A percentile compares a stretch with the other conserved stretches of the same genome.
phyloP scores from a whole-genome alignment of 345 rosid species.

The Chamaenerion angustifolium region DNA sequence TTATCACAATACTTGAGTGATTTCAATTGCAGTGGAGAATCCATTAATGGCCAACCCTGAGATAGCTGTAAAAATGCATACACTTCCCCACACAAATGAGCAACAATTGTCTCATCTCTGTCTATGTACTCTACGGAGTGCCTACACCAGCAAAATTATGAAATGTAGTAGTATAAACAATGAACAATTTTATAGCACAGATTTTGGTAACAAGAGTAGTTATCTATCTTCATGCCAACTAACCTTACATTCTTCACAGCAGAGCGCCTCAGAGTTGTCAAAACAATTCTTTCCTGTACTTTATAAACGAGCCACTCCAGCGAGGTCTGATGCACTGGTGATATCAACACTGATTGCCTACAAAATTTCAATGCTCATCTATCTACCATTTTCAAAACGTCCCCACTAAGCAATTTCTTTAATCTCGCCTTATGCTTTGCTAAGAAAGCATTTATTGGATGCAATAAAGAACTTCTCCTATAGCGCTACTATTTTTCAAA shows the following conservation, averaged over 20 bases:
- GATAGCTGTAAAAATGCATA: constrained; percentile 46
- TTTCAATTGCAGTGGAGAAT: constrained; percentile 31
- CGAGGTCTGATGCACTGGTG: constrained; percentile 31
- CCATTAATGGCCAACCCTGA: constrained; percentile 59
- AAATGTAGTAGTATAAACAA: not conserved
- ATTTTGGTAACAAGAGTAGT: no score
- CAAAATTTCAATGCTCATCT: constrained; percentile 5
- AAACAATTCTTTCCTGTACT: constrained; percentile 54
- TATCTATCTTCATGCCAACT: no score
- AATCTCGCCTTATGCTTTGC: no score
- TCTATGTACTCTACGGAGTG: constrained; percentile 56
- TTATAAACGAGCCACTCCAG: constrained; percentile 54
- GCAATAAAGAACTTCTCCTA: not conserved
- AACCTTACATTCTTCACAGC: constrained; percentile 32
- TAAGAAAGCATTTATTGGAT: no score
- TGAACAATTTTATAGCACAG: not conserved
- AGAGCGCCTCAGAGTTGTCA: constrained; percentile 43
- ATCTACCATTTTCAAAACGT: no score
- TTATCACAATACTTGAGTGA: constrained; percentile 35
- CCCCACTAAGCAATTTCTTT: no score
- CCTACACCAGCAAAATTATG: constrained; percentile 23
- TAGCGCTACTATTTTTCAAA: not conserved
- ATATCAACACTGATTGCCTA: constrained; percentile 40
- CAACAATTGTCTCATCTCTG: constrained; percentile 46
- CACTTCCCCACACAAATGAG: constrained; percentile 45